A percentile compares a stretch with the other conserved stretches of the same genome.
These are phyloP conservation scores for Colletotrichum endophyticum DNA, from an alignment of 2,329 filamentous ascomycete genomes.

Conservation along the genomic window DNA sequence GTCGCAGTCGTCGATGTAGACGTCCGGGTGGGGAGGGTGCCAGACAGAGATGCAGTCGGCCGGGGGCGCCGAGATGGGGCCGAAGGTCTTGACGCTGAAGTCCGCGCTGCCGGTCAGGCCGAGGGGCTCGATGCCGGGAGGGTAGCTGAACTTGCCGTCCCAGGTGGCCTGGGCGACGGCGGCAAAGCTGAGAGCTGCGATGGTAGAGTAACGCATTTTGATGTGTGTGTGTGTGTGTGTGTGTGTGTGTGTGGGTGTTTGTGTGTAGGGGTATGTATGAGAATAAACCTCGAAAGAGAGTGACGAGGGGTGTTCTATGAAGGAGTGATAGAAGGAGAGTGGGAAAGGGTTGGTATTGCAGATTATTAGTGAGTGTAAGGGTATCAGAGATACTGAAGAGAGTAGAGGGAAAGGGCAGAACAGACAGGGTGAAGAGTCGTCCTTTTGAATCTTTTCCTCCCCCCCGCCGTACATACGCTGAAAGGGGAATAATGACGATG, in stretches of 20 bases:
- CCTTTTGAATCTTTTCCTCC: conserved; percentile 19
- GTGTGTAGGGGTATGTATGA: not conserved
- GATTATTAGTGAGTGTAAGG: conserved; percentile 24
- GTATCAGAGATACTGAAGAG: conserved; percentile 27
- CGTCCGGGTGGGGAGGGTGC: conserved; percentile 40
- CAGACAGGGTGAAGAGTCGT: not conserved
- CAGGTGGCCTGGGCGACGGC: conserved; percentile 17
- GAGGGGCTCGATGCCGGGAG: conserved; percentile 24
- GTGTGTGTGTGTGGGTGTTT: not conserved
- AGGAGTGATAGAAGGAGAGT: not conserved
- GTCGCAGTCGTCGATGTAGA: conserved; percentile 41
- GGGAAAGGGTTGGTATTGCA: conserved; percentile 8
- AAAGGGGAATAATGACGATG: not conserved
- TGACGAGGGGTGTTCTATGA: not conserved
- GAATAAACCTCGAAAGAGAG: not conserved
- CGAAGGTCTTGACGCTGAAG: conserved; percentile 19
- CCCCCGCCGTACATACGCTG: not conserved
- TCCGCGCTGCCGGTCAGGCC: conserved; percentile 3
- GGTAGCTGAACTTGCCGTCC: conserved; percentile 23
- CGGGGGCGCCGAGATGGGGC: conserved; percentile 27
- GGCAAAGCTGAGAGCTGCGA: conserved; percentile 22
- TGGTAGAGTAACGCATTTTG: conserved; percentile 21
- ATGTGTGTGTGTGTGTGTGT: not conserved
- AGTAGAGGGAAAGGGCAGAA: not conserved
- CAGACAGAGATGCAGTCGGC: conserved; percentile 33